Conservation (phyloP, 371 early-diverging fungal genomes). For the Syncephalastrum contaminatum region DNA sequence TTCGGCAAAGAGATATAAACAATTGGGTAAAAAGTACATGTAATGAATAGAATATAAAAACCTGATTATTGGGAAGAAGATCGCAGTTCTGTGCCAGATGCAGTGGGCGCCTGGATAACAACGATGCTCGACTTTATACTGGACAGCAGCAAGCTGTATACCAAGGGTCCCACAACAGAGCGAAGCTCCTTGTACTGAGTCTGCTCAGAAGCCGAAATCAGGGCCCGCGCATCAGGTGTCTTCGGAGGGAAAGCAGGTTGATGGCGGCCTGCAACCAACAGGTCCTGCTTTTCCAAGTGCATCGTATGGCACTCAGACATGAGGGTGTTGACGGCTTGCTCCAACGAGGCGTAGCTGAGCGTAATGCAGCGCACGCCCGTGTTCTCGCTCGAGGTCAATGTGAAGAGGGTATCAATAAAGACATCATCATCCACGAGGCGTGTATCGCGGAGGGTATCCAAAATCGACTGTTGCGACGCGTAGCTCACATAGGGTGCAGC, state of each 20-base stretch:
- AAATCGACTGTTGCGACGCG: constrained; percentile 8
- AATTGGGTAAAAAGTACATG: no score
- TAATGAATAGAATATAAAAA: no score
- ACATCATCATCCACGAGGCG: constrained; percentile 8
- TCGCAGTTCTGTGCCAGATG: not conserved
- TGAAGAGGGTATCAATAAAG: constrained; percentile 12
- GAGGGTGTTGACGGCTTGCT: constrained; percentile 31
- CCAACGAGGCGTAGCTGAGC: not conserved
- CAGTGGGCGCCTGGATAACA: constrained; percentile 13
- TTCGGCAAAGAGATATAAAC: no score
- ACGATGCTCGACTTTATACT: constrained; percentile 13
- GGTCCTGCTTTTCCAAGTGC: constrained; percentile 11
- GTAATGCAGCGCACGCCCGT: constrained; percentile 4
- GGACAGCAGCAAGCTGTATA: constrained; percentile 10
- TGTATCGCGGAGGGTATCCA: not conserved
- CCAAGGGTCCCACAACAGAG: constrained; percentile 10
- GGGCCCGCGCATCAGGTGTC: constrained; percentile 2
- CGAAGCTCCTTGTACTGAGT: constrained; percentile 11
- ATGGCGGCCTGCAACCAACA: constrained; percentile 18
- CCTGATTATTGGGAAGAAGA: no score
- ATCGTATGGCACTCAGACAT: constrained; percentile 29
- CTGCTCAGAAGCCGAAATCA: not conserved
- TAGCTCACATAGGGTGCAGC: not conserved
- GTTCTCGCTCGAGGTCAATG: not conserved
- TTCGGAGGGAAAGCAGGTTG: constrained; percentile 6